Base-by-base conservation (phyloP, 2,329 filamentous ascomycete species). In the Epicoccum sorghinum region DNA sequence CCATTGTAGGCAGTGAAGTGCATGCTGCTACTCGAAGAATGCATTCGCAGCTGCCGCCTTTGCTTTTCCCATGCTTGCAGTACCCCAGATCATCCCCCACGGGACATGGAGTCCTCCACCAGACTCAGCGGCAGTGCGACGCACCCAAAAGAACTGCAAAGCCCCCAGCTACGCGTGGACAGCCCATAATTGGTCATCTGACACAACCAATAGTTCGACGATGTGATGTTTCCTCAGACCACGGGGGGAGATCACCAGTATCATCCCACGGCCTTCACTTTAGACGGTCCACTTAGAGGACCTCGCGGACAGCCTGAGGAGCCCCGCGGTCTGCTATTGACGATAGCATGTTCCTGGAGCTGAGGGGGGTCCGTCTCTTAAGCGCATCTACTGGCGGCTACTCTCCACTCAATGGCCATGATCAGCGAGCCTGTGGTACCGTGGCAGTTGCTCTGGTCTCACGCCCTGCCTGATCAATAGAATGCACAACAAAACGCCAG, bases 71-170 rank as follows among this genome's bases (percentile, higher is more conserved):
- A 59, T 29, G 36, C 57, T 44, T 55, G 41, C 45, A 51, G 57
- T 65, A 61, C 62, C 61, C 63, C 65, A 59, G 61, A 58, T 51
- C 47, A 52, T 47, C 57, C 61, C 59, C 64, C 62, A 59, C 62
- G 59, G 52, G 27, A 49, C 38, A 55, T 36, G 30, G 49, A 45
- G 53, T 52, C 29, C 37, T 57, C 40, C 29, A 44, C 46, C 52
- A 55, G 58, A n/a, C 50, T 42, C 51, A 54, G 42, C 62, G 62
- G 61, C 46, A 22, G 65, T 67, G 65, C 44, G 60, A 67, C 59
- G 32, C 57, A 58, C 44, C 44, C 56, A 59, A 29, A 50, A 54
- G 52, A 59, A 58, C 44, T 42, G 60, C 61, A 47, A 49, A 52
- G 55, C 44, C 32, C 54, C 54, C 53, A 54, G 44, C 23, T 44